Base-by-base conservation (phyloP, 2,329 filamentous ascomycete species). In the Aspergillus arachidicola region DNA sequence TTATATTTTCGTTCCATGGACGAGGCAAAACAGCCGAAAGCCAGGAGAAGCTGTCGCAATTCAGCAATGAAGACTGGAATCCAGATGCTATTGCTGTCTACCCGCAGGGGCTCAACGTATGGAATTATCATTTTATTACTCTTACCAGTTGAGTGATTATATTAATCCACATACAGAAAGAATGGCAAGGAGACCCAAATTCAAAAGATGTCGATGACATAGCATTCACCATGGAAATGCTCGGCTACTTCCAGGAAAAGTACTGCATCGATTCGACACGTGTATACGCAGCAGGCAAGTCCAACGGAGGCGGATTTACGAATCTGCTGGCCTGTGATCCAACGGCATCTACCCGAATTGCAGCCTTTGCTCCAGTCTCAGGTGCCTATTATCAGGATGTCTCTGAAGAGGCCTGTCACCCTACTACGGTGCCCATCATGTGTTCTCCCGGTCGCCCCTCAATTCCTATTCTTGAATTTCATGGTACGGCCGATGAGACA, bases 281-380 rank as follows among this genome's bases (percentile, higher is more conserved):
- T 10, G 73, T 85, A 50, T 85, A 83, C 64, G 78, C 78, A 14
- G 77, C 78, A 1, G 83, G 82, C 53, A 86, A 87, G 67, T 86
- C 79, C 67, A 86, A 87, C 55, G 85, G 84, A 6, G 86, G 83
- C 2, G 85, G 81, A 12, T 82, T 83, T 28, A 80, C 80, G 3
- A 79, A 79, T 26, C 68, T 79, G 1, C 77, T 85, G 6, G 83
- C 84, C 4, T 86, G 83, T 71, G 75, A 82, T 36, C 68, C 78
- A 3, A 72, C 73, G 10, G 75, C 79, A 4, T 80, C 80, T 5
- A 69, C 69, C 5, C 74, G 73, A 6, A 81, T 86, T 58, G 83
- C 83, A 7, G 83, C 83, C 1, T 85, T 86, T 65, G 83, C 81
- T 0, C 76, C 81, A 9, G 80, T 81, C 9, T 79, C 81, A 1